Base-by-base conservation (phyloP, 129 eudicot genomes). In the Mikania micrantha region DNA sequence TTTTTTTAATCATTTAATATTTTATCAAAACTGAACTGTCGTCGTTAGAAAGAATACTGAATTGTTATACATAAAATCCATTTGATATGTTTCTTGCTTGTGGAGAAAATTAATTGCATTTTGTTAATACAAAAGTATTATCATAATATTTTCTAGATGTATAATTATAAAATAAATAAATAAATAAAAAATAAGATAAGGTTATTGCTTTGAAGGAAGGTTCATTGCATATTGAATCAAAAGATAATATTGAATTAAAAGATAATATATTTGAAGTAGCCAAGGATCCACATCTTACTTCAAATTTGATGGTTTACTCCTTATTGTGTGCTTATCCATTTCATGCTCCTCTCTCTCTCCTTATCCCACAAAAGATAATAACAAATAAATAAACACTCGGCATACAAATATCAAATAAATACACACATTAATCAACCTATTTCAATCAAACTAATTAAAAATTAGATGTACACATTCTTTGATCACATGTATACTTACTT, bases 241-340 rank as follows among this genome's bases (percentile, higher is more conserved):
- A 48, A 73, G 77, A 73, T 73, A 73, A 73, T 25, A 52, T 19
- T n/a, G 9, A 62, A 62, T 5, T 10, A 49, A 25, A 48, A 73
- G 77, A 73, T 73, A 73, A 73, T 25, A 52, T 19, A 49, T 35
- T 73, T 73, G 77, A 48, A 73, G 77, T 49, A 29, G 40, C 40
- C n/a, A 73, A 63, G 52, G 29, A 63, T 73, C 77, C 77, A 73
- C 77, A 73, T 73, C 64, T 62, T 49, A 35, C 70, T 73, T 35
- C 64, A 49, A 49, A 63, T 36, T 62, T 63, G 42, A 62, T 62
- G 70, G 77, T 31, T 73, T 53, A n/a, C 19, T 72, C 77, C 77
- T 45, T 22, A 4, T 61, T 45, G 50, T 47, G 42, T 49, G 62
- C 64, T 73, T 63, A 73, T 73, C 77, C 64, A 49, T 28, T 24